Evolutionary conservation across 2,329 filamentous ascomycete genomes (phyloP), one percentile per base, ranked within the genome.

Genomic region (Cordyceps militaris): DNA sequence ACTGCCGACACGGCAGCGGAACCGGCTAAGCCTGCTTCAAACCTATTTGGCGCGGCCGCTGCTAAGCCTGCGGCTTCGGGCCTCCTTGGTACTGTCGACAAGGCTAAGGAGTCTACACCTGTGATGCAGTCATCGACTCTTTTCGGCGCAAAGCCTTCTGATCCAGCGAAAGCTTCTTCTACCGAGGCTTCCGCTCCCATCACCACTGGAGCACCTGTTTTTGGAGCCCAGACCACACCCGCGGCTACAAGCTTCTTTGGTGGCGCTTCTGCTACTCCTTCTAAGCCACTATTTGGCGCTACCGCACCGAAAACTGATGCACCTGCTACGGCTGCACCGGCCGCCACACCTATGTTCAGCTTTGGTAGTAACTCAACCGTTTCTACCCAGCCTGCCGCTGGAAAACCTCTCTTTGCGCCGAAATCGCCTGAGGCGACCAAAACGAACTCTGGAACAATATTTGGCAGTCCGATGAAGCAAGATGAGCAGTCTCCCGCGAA

Each of bases 381-480:
- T 23, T 62, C 65, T 47, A 61, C 65, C 14, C 62, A 66, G 11
- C 57, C 68, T 5, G 53, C 63, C 3, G 55, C 64, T 21, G 51
- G 67, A 14, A 75, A 74, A 63, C 69, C 74, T 14, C 61, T 74
- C 14, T 77, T 77, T 56, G 63, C 68, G 9, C 67, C 71, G 28
- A 71, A 70, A 58, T 72, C 73, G 28, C 67, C 70, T 5, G 60
- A 69, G 5, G 56, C 65, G 3, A 21, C 28, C 44, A 56, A 32
- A 7, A 63, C 67, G 7, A 53, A 65, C 38, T 51, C 66, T 21
- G 54, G 59, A 55, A 64, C 69, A 21, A 58, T 72, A 60, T 78
- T 79, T 62, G 72, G 72, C 32, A 75, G 73, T 54, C 72, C 71
- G 16, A 73, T 78, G 65, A 76, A 77, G 61, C 72, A 79, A 58